Evolutionary conservation across 768 basidiomycete species (phyloP).

Genomic region (Tricholoma matsutake): DNA sequence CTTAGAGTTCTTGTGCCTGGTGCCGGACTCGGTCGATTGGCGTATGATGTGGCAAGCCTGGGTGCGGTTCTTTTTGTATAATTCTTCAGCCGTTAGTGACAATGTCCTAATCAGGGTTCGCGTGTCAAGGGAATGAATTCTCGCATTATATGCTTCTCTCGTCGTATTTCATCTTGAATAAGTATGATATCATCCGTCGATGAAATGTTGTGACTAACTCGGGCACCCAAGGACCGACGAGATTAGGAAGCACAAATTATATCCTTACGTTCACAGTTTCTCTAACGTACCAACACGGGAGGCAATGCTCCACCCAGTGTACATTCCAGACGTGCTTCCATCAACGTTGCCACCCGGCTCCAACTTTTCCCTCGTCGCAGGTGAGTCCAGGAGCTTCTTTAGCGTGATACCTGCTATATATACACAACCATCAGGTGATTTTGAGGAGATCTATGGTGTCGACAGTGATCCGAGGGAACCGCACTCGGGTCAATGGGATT

Average conservation of each 20-base stretch:
- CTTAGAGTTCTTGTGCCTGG: conserved; percentile 86
- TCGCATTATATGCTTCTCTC: conserved; percentile 93
- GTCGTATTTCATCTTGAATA: conserved; percentile 86
- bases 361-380: conserved; percentile 84
- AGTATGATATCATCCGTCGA: conserved; percentile 40
- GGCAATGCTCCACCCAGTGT: conserved; percentile 63
- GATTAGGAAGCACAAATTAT: conserved; percentile 69
- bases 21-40: conserved; percentile 83
- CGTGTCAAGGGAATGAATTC: conserved; percentile 94
- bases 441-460: conserved; percentile 85
- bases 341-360: conserved; percentile 61
- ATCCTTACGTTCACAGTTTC: conserved; percentile 91
- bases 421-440: conserved; percentile 64
- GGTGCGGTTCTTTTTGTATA: conserved; percentile 42
- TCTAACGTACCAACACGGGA: conserved; percentile 67
- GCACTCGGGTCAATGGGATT: conserved; percentile 81
- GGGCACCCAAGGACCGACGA: conserved; percentile 48
- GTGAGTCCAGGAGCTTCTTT: conserved; percentile 33
- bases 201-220: neutral
- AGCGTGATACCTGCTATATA: no score
- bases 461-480: conserved; percentile 54
- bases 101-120: conserved; percentile 55
- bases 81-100: neutral
- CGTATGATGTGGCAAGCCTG: conserved; percentile 81
- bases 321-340: conserved; percentile 83